Conservation (phyloP, 306 rosid species). For the Lablab purpureus region DNA sequence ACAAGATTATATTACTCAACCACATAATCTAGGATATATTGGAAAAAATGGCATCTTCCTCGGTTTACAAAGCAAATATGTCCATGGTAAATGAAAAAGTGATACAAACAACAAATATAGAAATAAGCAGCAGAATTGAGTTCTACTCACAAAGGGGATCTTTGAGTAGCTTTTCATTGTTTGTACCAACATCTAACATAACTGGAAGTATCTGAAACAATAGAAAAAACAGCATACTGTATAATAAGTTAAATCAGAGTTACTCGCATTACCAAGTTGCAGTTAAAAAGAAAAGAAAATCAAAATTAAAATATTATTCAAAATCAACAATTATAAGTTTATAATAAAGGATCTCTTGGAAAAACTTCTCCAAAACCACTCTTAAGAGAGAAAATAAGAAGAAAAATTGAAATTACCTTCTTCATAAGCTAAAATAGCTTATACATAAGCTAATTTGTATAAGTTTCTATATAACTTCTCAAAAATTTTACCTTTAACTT, state of each 20-base stretch:
- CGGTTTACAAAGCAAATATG: conserved; percentile 39
- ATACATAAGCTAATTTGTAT: no score
- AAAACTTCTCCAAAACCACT: no score
- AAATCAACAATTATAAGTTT: not conserved
- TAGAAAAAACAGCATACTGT: conserved; percentile 30
- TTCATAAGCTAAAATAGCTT: no score
- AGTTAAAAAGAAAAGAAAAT: not conserved
- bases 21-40: conserved; percentile 16
- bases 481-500: no score
- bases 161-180: conserved; percentile 80
- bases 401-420: no score
- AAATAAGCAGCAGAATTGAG: conserved; percentile 20
- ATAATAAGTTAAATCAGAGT: conserved; percentile 32
- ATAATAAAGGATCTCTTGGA: not conserved
- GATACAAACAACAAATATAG: conserved; percentile 9
- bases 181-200: conserved; percentile 92
- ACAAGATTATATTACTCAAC: conserved; percentile 21
- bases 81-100: conserved; percentile 18
- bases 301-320: conserved; percentile 7
- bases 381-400: no score
- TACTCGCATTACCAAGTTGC: conserved; percentile 5
- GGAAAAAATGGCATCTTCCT: conserved; percentile 19
- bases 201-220: conserved; percentile 82
- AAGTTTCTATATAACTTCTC: no score
- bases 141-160: conserved; percentile 81